Base-by-base conservation (phyloP, 1,284 basidiomycete species). In the Tilletiopsis washingtonensis region DNA sequence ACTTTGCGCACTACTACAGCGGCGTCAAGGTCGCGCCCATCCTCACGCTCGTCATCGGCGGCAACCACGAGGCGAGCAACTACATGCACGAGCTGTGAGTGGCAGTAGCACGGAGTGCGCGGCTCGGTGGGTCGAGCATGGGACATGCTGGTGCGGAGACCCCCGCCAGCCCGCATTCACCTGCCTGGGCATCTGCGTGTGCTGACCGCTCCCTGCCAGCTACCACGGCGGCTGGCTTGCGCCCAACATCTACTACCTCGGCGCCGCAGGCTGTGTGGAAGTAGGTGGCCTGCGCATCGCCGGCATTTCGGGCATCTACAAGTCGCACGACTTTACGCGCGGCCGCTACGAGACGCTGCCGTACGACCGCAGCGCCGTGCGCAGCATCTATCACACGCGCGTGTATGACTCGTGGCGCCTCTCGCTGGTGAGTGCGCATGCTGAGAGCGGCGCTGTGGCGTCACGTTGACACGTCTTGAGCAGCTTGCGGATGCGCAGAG, bases 11-110 rank as follows among this genome's bases (percentile, higher is more conserved):
- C 66, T 93, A 97, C 73, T 98, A 97, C 71, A 84, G 82, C 0
- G 89, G 90, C 1, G 78, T 85, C 64, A 83, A 80, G 61, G 76
- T 70, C 5, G 93, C 93, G 0, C 91, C 91, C 0, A 75, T 94
- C 5, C 76, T 96, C 65, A 99, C 94, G 0, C 78, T 99, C 26
- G 83, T 97, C 45, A 94, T 98, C 64, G 94, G 94, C 19, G 94
- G 94, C 4, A 98, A 99, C 71, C 93, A 99, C 72, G 93, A 98
- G 75, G 90, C 90, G 3, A 91, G 88, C 48, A 94, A 91, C 69
- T 96, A 97, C 73, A 81, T 98, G 77, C 91, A 88, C 85, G 94
- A 99, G 73, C 76, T 96, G 84, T 91, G 67, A 75, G 86, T 69
- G 34, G 7, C 37, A 5, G 14, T 19, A 9, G n/a, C 6, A n/a